phyloP scores from a whole-genome alignment of 192 early-diverging fungal genomes.

The Glomus cerebriforme region DNA sequence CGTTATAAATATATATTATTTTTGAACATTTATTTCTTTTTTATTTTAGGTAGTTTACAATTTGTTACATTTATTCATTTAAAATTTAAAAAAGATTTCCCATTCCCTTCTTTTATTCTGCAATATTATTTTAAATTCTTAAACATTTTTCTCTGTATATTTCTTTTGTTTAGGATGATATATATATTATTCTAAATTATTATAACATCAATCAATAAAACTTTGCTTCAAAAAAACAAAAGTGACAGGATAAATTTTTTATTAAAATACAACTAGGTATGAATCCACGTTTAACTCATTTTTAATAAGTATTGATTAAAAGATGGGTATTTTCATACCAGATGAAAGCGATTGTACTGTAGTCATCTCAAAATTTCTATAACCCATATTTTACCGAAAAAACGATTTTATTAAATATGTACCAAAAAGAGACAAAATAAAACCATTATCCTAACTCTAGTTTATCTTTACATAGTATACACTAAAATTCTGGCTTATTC shows the following conservation, averaged over 20 bases:
- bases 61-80: not conserved
- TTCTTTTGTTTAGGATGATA: not conserved
- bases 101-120: not conserved
- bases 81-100: not conserved
- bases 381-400: too few relatives aligned
- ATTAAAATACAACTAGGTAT: too few relatives aligned
- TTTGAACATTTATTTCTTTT: not conserved
- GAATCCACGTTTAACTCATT: too few relatives aligned
- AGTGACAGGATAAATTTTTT: too few relatives aligned
- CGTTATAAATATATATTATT: not conserved
- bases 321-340: too few relatives aligned
- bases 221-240: not conserved
- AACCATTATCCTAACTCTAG: too few relatives aligned
- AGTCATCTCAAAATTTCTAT: too few relatives aligned
- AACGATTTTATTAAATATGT: too few relatives aligned
- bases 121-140: not conserved
- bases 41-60: not conserved
- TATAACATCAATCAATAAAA: not conserved
- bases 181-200: not conserved
- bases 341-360: too few relatives aligned
- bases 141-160: not conserved
- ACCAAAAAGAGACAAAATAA: too few relatives aligned
- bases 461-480: not conserved
- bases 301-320: too few relatives aligned
- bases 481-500: slow-evolving; percentile 30